Base-by-base conservation (phyloP, 208 protist genomes). In the Naegleria gruberi region DNA sequence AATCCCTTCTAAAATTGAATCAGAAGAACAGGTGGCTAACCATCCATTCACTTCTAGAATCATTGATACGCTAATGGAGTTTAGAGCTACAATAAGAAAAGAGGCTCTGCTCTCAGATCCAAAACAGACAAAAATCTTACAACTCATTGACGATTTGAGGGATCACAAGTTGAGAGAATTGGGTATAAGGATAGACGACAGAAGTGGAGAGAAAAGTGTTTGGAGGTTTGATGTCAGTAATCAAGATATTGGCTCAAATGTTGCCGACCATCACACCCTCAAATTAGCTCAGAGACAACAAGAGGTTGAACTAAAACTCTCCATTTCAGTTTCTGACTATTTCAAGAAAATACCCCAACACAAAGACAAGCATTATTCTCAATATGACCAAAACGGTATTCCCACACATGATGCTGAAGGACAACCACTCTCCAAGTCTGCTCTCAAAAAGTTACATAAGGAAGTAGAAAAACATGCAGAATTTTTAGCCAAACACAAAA, bases 161-260 rank as follows among this genome's bases (percentile, higher is more conserved):
- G 94, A 96, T 51, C 51, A 94, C 1, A 82, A 92, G 26, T 91
- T 96, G 19, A 93, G 91, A 26, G 47, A 89, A 4, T 51, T 95
- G 1, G 94, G 94, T 57, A 87, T 96, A 2, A 90, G 92, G 41
- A 77, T 96, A 8, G 94, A 96, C 81, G 94, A 94, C 34, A 88
- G 34, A 77, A 65, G 51, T 19, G 19, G 26, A 37, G 65, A 77
- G 34, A 77, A 77, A 37, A 77, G 65, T 77, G 34, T 37, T 7
- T 77, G 17, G 17, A 77, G 30, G 34, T 77, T 37, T 77, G 65
- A 77, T 77, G 17, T 77, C 26, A 37, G 6, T 37, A 26, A 37
- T 6, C 19, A 77, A n/a, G 55, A 74, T n/a, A n/a, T 74, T 8
- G 30, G 30, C 2, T 19, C 51, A 65, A 10, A 65, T 3, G 19